Base-by-base conservation (phyloP, 2,329 filamentous ascomycete genomes). In the Alternaria gaisen region DNA sequence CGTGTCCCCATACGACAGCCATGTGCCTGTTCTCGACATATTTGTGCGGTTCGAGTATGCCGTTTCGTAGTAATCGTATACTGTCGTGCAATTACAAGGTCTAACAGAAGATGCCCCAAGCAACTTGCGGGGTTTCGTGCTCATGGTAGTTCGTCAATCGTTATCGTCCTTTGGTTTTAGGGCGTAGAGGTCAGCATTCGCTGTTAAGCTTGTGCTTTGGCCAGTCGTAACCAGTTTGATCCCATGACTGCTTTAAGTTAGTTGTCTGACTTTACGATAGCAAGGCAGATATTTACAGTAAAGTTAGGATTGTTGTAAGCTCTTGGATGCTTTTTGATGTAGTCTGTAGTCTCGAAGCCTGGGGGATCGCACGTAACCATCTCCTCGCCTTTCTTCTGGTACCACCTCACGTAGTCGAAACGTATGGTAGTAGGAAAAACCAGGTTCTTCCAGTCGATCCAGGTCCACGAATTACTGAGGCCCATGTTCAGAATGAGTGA, bases 351-450 rank as follows among this genome's bases (percentile, higher is more conserved):
- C 61, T 83, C 81, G 61, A 82, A 85, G 4, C 83, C 84, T 1
- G 80, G 80, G 8, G 84, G 85, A 72, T 87, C 85, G 70, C 85
- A 87, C 12, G 84, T 87, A 18, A 86, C 77, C 58, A 79, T 75
- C 54, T 83, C 63, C 55, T 83, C 66, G 3, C 81, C 84, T 53
- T 79, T 74, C 60, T 82, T 80, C 70, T 87, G 85, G 66, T 87
- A 87, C 72, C 83, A 82, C 7, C 85, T 77, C 14, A 87, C 82
- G 67, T 87, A 86, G 63, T 86, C 85, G 32, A 87, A 74, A 22
- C 83, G 77, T 82, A 86, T 84, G 16, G 83, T 77, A 0, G 84
- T 81, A 0, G 83, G 85, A 59, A 84, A 86, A n/a, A 68, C 71
- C 42, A 86, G 71, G 4, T 80, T 68, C 2, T 68, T 74, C 68